Percentiles rank a stretch among this genome's conserved stretches.
phyloP scores from a whole-genome alignment of 176 grass and related monocot genomes.

The Triticum monococcum region DNA sequence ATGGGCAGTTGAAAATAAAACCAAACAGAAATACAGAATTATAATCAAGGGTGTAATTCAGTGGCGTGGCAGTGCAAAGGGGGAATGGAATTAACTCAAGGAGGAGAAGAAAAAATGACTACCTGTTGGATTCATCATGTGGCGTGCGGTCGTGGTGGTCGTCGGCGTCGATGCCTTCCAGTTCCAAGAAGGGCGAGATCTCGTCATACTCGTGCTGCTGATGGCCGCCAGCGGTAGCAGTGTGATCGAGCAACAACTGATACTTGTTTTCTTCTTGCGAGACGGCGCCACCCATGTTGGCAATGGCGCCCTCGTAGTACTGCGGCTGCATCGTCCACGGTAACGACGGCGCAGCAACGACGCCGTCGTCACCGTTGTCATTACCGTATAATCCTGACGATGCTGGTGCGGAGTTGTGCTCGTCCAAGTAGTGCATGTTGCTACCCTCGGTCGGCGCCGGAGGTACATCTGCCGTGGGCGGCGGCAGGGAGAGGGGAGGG shows the following conservation, averaged over 20 bases:
- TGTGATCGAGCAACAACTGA: neutral
- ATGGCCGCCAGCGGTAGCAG: neutral
- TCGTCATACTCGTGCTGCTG: conserved; percentile 2
- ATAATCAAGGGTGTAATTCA: neutral
- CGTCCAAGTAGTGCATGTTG: neutral
- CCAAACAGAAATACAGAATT: neutral
- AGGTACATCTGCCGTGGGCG: too few species aligned
- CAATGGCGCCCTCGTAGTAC: neutral
- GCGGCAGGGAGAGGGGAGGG: neutral
- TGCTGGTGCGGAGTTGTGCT: neutral
- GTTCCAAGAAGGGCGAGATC: neutral
- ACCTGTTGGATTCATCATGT: neutral
- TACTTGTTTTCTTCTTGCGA: neutral
- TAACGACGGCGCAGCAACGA: neutral
- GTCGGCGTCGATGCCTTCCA: neutral
- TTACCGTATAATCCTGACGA: neutral
- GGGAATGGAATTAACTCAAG: neutral
- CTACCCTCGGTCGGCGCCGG: neutral
- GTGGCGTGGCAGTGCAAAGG: neutral
- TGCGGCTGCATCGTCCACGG: neutral
- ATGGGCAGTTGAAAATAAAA: neutral
- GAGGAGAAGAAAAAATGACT: neutral
- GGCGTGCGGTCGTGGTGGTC: neutral
- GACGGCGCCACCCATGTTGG: neutral
- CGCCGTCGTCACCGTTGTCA: neutral